A percentile compares a stretch with the other conserved stretches of the same genome.
Evolutionary conservation across 306 rosid genomes (phyloP).

Genomic region (Prunus armeniaca): DNA sequence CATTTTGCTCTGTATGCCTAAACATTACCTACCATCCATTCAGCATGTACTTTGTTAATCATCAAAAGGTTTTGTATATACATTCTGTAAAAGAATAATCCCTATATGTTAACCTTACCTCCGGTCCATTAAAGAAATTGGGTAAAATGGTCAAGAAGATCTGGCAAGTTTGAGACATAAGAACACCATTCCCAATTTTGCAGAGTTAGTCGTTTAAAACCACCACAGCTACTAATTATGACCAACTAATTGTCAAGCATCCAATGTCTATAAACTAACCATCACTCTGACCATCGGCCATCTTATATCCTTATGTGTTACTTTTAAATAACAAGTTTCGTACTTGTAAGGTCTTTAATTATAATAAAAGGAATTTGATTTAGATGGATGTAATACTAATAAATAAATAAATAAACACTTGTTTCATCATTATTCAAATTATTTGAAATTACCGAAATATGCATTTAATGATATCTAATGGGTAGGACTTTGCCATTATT

Average conservation of each 20-base stretch:
- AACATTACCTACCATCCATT: not conserved
- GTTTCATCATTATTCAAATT: not conserved
- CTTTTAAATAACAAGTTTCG: not conserved
- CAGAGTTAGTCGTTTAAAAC: not conserved
- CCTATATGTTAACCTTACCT: not conserved
- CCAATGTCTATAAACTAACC: not conserved
- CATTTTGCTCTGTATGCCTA: not conserved
- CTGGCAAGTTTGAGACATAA: not conserved
- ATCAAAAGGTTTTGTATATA: not conserved
- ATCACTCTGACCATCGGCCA: not conserved
- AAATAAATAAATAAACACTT: not conserved
- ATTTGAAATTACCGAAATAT: slow-evolving; percentile 12
- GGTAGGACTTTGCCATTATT: slow-evolving; percentile 3
- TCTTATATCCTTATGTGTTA: not conserved
- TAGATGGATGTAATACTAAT: not conserved
- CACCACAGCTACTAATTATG: not conserved
- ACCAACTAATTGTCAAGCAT: not conserved
- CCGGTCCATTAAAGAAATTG: not conserved
- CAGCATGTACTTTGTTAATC: not conserved
- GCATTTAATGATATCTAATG: not conserved
- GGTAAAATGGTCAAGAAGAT: not conserved
- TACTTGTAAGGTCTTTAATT: not conserved
- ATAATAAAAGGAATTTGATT: not conserved
- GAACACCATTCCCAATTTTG: not conserved
- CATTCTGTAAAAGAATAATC: not conserved